Base-by-base conservation (phyloP, 2,329 filamentous ascomycete species). In the Fusarium solani-melongenae region DNA sequence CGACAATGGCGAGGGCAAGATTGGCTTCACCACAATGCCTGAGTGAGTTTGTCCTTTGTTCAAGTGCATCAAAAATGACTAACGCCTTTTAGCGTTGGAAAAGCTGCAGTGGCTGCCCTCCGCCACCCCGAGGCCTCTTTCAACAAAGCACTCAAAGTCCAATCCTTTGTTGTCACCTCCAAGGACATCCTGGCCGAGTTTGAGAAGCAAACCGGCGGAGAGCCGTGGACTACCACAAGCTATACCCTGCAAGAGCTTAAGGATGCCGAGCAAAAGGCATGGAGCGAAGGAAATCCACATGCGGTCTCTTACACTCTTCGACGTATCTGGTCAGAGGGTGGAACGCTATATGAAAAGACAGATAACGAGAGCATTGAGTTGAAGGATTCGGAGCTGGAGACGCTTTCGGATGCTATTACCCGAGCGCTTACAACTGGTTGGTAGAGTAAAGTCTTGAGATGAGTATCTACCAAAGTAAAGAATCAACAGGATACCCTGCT, bases 281-380 rank as follows among this genome's bases (percentile, higher is more conserved):
- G 90, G 89, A 85, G 85, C 17, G 83, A 85, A 36, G 84, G 85
- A 0, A 81, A 85, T 55, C 86, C 90, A 0, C 69, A 78, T 20
- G 91, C 90, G 1, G 89, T 89, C 0, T 72, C 83, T 1, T 85
- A 87, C 57, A 94, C 92, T 0, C 82, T 94, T 72, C 84, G 90
- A 53, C 84, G 93, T 20, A 94, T 94, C 59, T 94, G 92, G 93
- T 88, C 89, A 0, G 89, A 93, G 76, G 93, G 93, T 0, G 91
- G 91, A 1, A 94, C 92, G 0, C 79, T 94, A 53, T 94, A 94
- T 78, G 87, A 90, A 2, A 88, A 89, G 81, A 88, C 90, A 63
- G 92, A 93, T 78, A 94, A 94, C 75, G 86, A 85, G 31, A 75
- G 86, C 2, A 85, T 94, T 62, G 89, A 86, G 0, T 39, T 88